Conservation (phyloP, 2,329 filamentous ascomycete genomes). For the Neofusicoccum ribis region DNA sequence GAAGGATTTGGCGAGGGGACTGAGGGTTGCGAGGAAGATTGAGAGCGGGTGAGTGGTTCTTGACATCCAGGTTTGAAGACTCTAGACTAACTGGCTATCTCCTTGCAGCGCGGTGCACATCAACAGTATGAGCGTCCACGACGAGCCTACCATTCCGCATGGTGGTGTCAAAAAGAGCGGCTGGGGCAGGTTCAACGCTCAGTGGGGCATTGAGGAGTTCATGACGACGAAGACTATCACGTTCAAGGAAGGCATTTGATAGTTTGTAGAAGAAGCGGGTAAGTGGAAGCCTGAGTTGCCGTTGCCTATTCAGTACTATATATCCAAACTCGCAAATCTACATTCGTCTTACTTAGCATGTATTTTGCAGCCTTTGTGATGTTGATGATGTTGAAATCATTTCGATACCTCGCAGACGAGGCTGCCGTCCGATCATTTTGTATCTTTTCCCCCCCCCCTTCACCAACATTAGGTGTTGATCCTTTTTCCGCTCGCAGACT, state of each 20-base stretch:
- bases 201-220: constrained; percentile 50
- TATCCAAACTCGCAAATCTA: not conserved
- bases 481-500: too few species aligned
- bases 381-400: too few species aligned
- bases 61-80: too few species aligned
- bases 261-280: not conserved
- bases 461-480: too few species aligned
- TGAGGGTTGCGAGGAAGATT: constrained; percentile 46
- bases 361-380: too few species aligned
- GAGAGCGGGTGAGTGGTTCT: constrained; percentile 56
- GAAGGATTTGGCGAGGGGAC: constrained; percentile 55
- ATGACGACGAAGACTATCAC: constrained; percentile 45
- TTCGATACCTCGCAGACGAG: too few species aligned
- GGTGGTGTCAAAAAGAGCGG: constrained; percentile 53
- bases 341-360: not conserved
- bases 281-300: not conserved
- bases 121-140: constrained; percentile 53
- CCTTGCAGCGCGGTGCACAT: constrained; percentile 48
- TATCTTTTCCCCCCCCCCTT: too few species aligned
- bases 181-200: constrained; percentile 49
- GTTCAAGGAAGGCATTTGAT: constrained; percentile 33
- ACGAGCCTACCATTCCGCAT: constrained; percentile 50
- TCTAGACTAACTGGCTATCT: not conserved
- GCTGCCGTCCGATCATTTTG: not conserved
- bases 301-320: not conserved